Base-by-base conservation (phyloP, 257 asterid genomes). In the Hygrophila difformis region DNA sequence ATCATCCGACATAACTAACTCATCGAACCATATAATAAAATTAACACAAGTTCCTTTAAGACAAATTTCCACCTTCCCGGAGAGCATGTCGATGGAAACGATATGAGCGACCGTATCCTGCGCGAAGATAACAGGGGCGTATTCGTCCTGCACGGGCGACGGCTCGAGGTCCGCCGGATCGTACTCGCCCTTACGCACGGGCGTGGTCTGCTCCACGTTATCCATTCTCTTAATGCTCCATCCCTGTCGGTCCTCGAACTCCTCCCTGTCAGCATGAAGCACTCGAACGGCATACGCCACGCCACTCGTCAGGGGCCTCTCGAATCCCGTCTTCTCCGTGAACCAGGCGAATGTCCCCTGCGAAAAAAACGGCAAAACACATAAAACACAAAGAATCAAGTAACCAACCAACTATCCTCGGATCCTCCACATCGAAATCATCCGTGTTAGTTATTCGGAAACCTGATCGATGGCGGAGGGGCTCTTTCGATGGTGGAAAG, bases 381-480 rank as follows among this genome's bases (percentile, higher is more conserved):
- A 24, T 37, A 14, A n/a, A 21, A 46, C 61, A 21, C 40, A 44
- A 22, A 18, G n/a, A n/a, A n/a, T n/a, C n/a, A n/a, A n/a, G n/a
- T n/a, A n/a, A n/a, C n/a, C n/a, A n/a, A n/a, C n/a, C n/a, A n/a
- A n/a, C n/a, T n/a, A n/a, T n/a, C n/a, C n/a, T n/a, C n/a, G n/a
- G n/a, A n/a, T n/a, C n/a, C n/a, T n/a, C n/a, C n/a, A n/a, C n/a
- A n/a, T n/a, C n/a, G n/a, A n/a, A n/a, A n/a, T n/a, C n/a, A n/a
- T n/a, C n/a, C n/a, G n/a, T n/a, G n/a, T n/a, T n/a, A n/a, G n/a
- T n/a, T n/a, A n/a, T n/a, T n/a, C n/a, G n/a, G n/a, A n/a, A n/a
- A 89, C 98, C 94, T 91, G 99, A 71, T 91, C 94, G 61, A 91
- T 86, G 20, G 94, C 94, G 44, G 96, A 75, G 0, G 95, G 96